A percentile compares a stretch with the other conserved stretches of the same genome.
These are phyloP conservation scores for Puccinellia tenuiflora DNA, from an alignment of 176 grass and related monocot species.

Conservation along the genomic window DNA sequence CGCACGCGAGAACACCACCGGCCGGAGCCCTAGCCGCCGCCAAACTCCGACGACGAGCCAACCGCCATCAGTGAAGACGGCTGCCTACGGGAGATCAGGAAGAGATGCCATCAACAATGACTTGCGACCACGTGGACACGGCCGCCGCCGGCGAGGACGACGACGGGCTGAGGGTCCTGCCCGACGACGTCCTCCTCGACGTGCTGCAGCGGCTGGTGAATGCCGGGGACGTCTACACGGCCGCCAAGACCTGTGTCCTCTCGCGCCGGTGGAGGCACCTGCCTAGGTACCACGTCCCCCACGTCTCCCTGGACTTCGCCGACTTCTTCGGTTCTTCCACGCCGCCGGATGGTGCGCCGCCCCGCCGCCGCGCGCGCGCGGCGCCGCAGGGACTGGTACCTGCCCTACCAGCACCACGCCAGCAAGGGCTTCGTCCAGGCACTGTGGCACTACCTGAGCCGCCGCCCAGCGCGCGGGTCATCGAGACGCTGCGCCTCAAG, in stretches of 20 bases:
- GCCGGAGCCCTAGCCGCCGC: background rate
- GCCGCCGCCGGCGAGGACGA: background rate
- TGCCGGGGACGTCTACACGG: background rate
- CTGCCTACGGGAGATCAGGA: background rate
- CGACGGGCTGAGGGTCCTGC: background rate
- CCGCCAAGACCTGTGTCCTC: background rate
- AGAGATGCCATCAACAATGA: background rate
- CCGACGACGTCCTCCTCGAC: constrained; percentile 6
- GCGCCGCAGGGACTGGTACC: background rate
- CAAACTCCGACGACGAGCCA: background rate
- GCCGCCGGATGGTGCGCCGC: background rate
- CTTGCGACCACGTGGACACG: background rate
- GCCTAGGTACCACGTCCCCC: background rate
- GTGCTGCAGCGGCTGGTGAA: background rate
- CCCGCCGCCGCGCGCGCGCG: background rate
- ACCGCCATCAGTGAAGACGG: background rate
- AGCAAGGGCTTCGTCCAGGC: background rate
- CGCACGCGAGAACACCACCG: background rate
- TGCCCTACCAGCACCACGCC: background rate
- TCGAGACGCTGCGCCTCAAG: background rate
- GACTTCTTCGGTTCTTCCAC: background rate
- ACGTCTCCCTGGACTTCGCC: background rate
- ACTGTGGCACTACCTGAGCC: background rate
- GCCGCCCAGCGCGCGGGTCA: background rate
- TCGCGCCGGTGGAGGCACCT: background rate